Evolutionary conservation across 2,329 filamentous ascomycete species (phyloP), one percentile per base, ranked within the genome.

Genomic region (Aspergillus latus): DNA sequence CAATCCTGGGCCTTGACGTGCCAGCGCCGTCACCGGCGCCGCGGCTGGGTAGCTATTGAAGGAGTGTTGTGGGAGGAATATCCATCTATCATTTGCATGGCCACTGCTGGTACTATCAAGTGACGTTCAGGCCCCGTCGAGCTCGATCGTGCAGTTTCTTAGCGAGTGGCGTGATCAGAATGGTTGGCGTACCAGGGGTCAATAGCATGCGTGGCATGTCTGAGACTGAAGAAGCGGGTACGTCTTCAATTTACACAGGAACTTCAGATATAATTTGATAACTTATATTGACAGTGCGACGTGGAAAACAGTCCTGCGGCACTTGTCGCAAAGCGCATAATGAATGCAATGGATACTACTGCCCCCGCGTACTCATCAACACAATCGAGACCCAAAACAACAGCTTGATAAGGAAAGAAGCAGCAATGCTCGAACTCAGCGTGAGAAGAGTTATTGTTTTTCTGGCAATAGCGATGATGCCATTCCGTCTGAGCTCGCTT

Each of bases 151-250:
- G 16, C n/a, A 13, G 37, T 13, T 39, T 9, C 11, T 39, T 39
- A 4, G 4, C 6, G 11, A 42, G 4, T 7, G 39, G n/a, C 2
- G 2, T 39, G 3, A 2, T 2, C 37, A 13, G n/a, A n/a, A 57
- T 57, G 54, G 54, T n/a, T 57, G 54, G 54, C 15, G 54, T 57
- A 44, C 54, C 54, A 7, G 54, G 49, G 54, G 15, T 57, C 54
- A 21, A 57, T 52, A 36, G 54, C 49, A 5, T 57, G 54, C 34
- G 54, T 52, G 30, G 49, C 54, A 10, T 57, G 54, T 16, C 30
- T 57, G 40, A 57, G 49, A 32, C 44, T n/a, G 54, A 26, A 57
- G 32, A 52, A 57, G 34, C 37, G 49, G 37, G 54, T 57, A 49
- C n/a, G n/a, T 29, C 15, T n/a, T 4, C 10, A 5, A 9, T 8